Evolutionary conservation across 345 rosid genomes (phyloP).

Genomic region (Brassica incana): DNA sequence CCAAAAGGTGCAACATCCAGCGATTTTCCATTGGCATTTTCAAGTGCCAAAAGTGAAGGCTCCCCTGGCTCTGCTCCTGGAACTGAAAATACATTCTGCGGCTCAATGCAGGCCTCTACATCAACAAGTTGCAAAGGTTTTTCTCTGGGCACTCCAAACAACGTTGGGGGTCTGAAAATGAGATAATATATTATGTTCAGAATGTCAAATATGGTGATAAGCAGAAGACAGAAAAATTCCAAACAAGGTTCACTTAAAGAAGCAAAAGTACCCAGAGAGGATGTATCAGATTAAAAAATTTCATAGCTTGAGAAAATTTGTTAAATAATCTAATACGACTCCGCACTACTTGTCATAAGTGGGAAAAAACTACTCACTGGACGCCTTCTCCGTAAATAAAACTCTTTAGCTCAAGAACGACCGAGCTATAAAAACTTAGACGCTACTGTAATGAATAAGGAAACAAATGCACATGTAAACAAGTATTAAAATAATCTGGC

Average conservation of each 20-base stretch:
- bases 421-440: constrained; percentile 1
- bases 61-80: constrained; percentile 43
- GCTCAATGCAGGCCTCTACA: constrained; percentile 65
- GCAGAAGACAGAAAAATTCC: constrained; percentile 17
- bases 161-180: constrained; percentile 73
- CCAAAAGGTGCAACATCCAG: constrained; percentile 35
- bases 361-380: background rate
- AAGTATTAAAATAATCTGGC: constrained; percentile 7
- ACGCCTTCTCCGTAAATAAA: background rate
- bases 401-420: constrained; percentile 11
- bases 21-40: constrained; percentile 27
- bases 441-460: constrained; percentile 10
- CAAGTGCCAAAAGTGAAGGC: constrained; percentile 30
- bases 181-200: constrained; percentile 3
- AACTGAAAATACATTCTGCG: constrained; percentile 50
- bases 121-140: constrained; percentile 53
- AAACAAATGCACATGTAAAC: constrained; percentile 22
- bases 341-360: background rate
- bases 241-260: constrained; percentile 1
- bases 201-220: constrained; percentile 14
- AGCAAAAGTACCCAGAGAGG: constrained; percentile 8
- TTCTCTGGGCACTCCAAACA: constrained; percentile 82
- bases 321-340: constrained; percentile 10
- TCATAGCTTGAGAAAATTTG: constrained; percentile 2
- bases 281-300: background rate